These are phyloP conservation scores for Linum trigynum DNA, from an alignment of 345 rosid genomes.

Conservation along the genomic window DNA sequence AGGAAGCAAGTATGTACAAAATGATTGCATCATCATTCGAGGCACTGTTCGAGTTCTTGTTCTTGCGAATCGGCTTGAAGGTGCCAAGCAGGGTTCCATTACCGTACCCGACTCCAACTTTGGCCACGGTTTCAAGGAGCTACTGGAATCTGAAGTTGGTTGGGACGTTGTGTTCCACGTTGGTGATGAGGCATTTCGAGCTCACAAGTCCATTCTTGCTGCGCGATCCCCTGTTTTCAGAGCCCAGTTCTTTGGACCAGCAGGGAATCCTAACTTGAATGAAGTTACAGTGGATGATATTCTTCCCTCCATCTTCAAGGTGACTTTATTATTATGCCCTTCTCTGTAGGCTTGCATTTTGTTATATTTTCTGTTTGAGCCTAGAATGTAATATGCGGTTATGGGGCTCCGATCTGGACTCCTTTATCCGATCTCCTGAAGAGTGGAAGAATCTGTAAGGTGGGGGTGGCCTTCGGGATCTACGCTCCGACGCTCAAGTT, in stretches of 20 bases:
- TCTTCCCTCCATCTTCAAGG: slow-evolving; percentile 84
- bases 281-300: slow-evolving; percentile 55
- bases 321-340: slow-evolving; percentile 15
- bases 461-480: too few species aligned
- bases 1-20: slow-evolving; percentile 67
- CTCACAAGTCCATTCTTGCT: slow-evolving; percentile 80
- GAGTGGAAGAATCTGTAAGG: too few species aligned
- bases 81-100: slow-evolving; percentile 54
- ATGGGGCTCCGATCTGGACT: too few species aligned
- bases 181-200: slow-evolving; percentile 65
- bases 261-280: slow-evolving; percentile 55
- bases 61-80: slow-evolving; percentile 63
- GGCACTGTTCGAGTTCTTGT: slow-evolving; percentile 70
- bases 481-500: too few species aligned
- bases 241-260: slow-evolving; percentile 90
- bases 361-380: too few species aligned
- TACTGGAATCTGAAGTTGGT: slow-evolving; percentile 69
- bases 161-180: slow-evolving; percentile 68
- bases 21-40: slow-evolving; percentile 65
- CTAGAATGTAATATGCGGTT: too few species aligned
- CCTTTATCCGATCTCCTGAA: too few species aligned
- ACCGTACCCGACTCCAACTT: slow-evolving; percentile 60
- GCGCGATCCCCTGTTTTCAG: slow-evolving; percentile 91
- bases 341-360: background rate
- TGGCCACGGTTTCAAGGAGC: slow-evolving; percentile 56